phyloP scores from a whole-genome alignment of 176 grass and related monocot species.

The Triticum urartu region DNA sequence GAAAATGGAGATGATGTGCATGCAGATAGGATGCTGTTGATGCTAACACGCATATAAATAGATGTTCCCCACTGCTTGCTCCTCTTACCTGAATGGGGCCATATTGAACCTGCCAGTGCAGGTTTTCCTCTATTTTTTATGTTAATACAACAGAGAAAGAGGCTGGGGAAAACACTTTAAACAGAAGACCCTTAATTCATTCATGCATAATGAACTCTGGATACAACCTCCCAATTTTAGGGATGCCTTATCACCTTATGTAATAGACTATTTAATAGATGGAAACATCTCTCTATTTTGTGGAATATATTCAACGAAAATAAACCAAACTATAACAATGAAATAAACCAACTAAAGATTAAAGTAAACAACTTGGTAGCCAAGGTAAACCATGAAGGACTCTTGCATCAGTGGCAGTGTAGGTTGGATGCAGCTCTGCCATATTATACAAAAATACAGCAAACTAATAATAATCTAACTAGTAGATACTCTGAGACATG shows the following conservation, averaged over 20 bases:
- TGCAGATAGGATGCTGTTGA: neutral
- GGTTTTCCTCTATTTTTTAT: neutral
- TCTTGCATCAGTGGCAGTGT: neutral
- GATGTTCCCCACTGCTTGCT: neutral
- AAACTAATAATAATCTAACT: neutral
- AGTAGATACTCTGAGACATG: neutral
- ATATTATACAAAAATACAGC: conserved; percentile 13
- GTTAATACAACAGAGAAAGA: neutral
- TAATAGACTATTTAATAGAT: neutral
- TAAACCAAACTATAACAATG: neutral
- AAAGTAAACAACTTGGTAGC: neutral
- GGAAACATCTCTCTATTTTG: neutral
- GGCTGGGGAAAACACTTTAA: neutral
- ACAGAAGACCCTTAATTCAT: neutral
- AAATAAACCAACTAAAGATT: neutral
- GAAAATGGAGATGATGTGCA: neutral
- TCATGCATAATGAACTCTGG: neutral
- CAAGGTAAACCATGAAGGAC: neutral
- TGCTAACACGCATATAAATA: neutral
- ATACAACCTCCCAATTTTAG: neutral
- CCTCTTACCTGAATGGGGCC: neutral
- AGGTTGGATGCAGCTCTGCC: neutral
- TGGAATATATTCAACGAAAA: conserved; percentile 2
- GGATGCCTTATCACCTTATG: neutral
- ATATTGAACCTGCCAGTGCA: neutral